Evolutionary conservation across 2,329 filamentous ascomycete species (phyloP).

Genomic region (Sporothrix phasma): DNA sequence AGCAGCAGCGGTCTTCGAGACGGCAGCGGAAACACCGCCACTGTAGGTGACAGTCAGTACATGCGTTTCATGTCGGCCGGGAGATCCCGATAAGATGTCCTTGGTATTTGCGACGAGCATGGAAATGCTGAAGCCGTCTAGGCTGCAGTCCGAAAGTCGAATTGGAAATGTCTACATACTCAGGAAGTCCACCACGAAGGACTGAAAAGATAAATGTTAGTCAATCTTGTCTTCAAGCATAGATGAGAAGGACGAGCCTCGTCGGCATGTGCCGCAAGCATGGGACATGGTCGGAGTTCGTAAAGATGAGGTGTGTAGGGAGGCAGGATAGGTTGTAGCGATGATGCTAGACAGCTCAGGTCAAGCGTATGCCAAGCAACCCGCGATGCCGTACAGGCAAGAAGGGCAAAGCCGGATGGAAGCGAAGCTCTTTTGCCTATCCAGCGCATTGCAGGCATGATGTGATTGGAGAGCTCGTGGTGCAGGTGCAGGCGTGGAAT

Average conservation of each 20-base stretch:
- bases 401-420: neutral
- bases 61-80: neutral
- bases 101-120: neutral
- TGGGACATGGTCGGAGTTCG: neutral
- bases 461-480: neutral
- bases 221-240: neutral
- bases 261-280: neutral
- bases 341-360: neutral
- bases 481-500: neutral
- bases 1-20: slow-evolving; percentile 99
- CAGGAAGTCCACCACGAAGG: slow-evolving; percentile 97
- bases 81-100: neutral
- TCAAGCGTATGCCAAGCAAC: neutral
- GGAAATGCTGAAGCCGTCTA: neutral
- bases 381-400: neutral
- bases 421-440: slow-evolving; percentile 6
- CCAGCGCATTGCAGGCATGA: neutral
- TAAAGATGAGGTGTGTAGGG: neutral
- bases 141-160: neutral
- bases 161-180: slow-evolving; percentile 56
- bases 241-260: neutral
- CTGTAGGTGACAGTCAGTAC: slow-evolving; percentile 38
- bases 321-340: neutral
- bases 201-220: slow-evolving; percentile 43
- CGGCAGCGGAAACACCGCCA: slow-evolving; percentile 99